phyloP scores from a whole-genome alignment of 768 basidiomycete genomes.

The Amyloporia xantha region DNA sequence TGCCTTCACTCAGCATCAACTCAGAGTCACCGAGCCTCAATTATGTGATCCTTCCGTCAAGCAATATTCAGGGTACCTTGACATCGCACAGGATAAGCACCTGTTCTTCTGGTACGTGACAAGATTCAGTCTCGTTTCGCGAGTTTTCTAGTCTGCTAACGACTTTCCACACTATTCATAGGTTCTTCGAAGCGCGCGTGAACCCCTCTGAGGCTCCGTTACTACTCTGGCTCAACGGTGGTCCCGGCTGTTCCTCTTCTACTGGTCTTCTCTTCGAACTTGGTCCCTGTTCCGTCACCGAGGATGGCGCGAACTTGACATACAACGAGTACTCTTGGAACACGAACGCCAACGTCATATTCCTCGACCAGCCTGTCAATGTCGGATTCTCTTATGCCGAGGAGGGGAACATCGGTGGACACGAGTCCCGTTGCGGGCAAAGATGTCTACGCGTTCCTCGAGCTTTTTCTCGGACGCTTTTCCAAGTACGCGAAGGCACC shows the following conservation, averaged over 20 bases:
- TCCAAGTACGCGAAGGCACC: constrained; percentile 61
- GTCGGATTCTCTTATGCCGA: constrained; percentile 88
- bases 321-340: constrained; percentile 86
- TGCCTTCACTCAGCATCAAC: constrained; percentile 29
- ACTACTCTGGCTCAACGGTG: constrained; percentile 87
- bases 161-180: constrained; percentile 19
- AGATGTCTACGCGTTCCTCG: constrained; percentile 83
- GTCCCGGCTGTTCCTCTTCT: constrained; percentile 34
- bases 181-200: constrained; percentile 85
- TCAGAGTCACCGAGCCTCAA: constrained; percentile 35
- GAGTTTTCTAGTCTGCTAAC: not conserved
- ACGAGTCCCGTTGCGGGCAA: constrained; percentile 81
- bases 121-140: no score
- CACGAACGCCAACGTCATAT: constrained; percentile 65
- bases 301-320: constrained; percentile 64
- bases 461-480: constrained; percentile 75
- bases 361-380: constrained; percentile 76
- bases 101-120: constrained; percentile 54
- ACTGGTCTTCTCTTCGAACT: constrained; percentile 90
- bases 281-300: constrained; percentile 74
- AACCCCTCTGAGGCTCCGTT: constrained; percentile 75
- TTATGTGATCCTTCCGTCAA: constrained; percentile 47
- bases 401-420: constrained; percentile 65
- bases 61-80: constrained; percentile 52
- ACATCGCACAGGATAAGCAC: constrained; percentile 47